Evolutionary conservation across 768 basidiomycete genomes (phyloP), one percentile per base, ranked within the genome.

Genomic region (Kwoniella botswanensis): DNA sequence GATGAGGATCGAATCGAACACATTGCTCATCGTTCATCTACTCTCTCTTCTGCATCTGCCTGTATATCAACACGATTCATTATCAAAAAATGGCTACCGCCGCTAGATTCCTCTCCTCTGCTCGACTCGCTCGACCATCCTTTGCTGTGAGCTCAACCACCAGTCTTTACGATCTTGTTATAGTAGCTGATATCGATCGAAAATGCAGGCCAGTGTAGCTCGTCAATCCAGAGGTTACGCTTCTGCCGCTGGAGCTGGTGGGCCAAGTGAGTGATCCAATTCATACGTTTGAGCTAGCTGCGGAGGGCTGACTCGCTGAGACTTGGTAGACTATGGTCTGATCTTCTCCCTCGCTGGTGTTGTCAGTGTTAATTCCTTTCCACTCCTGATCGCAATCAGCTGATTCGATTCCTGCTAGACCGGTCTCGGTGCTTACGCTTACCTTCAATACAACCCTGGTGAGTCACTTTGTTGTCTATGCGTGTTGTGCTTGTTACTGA

Each of bases 391-490:
- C 24, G 35, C 58, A 11, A 35, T 42, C 21, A 57, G 6, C 42
- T 57, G 43, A 50, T 24, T 50, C 46, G 46, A 50, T 3, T 26
- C 66, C 18, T 44, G 42, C 5, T 59, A 70, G 68, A 58, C 68
- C 26, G 68, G 68, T 60, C 50, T 70, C 57, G 68, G 68, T 46
- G 68, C 68, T 18, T 70, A 70, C n/a, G 62, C 68, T 11, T 70
- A 70, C n/a, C 57, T 70, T 11, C 68, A 70, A 43, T 70, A 70
- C 57, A 57, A 70, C 63, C 68, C 68, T 65, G 62, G 68, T 70
- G 3, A 70, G 62, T 61, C 6, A 26, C 26, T 26, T 26, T 26
- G 26, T 3, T 26, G 26, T 26, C 26, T 26, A 26, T 26, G 3
- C 3, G 26, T 26, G 26, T 4, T 26, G 26, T 26, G 26, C 26